These are phyloP conservation scores for Hericium rajendrae DNA, from an alignment of 768 basidiomycete species.

Conservation along the genomic window DNA sequence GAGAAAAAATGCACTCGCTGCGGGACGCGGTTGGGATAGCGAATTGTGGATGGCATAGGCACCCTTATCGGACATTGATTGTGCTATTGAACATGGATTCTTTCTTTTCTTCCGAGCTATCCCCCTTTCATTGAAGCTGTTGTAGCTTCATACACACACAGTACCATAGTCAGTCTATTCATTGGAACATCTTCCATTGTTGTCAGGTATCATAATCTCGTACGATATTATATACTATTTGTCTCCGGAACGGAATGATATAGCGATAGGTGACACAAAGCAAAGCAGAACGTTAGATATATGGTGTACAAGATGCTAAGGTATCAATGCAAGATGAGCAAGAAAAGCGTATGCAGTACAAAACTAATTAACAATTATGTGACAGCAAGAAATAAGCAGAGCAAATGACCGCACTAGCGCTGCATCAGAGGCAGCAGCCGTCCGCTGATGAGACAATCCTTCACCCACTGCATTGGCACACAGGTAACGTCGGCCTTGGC, in stretches of 20 bases:
- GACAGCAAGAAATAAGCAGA: not conserved
- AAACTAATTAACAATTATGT: not conserved
- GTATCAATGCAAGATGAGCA: constrained; percentile 2
- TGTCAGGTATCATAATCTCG: no score
- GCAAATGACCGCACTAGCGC: not conserved
- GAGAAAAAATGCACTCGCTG: constrained; percentile 21
- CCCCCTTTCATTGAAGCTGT: no score
- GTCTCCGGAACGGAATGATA: not conserved
- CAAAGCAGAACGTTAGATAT: not conserved
- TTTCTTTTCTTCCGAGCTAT: no score
- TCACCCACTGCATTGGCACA: constrained; percentile 64
- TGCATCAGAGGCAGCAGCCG: constrained; percentile 28
- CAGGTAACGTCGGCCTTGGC: constrained; percentile 21
- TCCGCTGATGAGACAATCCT: constrained; percentile 64
- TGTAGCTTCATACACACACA: no score
- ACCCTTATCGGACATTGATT: not conserved
- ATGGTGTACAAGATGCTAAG: not conserved
- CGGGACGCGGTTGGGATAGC: constrained; percentile 12
- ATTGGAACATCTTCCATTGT: no score
- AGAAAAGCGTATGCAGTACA: not conserved
- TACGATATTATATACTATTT: no score
- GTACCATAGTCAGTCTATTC: no score
- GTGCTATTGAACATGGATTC: no score
- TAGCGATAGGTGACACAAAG: not conserved
- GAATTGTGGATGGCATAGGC: not conserved